Evolutionary conservation across 2,329 filamentous ascomycete genomes (phyloP).

Genomic region (Fusarium pseudoanthophilum): DNA sequence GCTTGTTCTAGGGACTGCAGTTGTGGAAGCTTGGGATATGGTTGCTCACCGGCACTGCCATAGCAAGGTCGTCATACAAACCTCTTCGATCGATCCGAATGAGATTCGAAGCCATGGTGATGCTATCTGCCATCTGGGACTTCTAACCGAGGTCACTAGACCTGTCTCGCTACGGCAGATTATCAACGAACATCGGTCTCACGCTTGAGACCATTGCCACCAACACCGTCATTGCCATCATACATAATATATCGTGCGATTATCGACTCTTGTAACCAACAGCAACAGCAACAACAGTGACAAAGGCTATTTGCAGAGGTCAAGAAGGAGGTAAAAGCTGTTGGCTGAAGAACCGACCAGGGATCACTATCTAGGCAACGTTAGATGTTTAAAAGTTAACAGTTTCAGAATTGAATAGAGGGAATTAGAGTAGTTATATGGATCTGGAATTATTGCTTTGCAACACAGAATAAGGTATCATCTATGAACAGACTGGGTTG

Average conservation of each 20-base stretch:
- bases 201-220: neutral
- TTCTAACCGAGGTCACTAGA: neutral
- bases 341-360: neutral
- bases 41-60: neutral
- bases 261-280: neutral
- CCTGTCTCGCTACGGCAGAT: neutral
- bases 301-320: neutral
- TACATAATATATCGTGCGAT: neutral
- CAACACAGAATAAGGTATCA: neutral
- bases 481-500: neutral
- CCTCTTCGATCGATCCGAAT: neutral
- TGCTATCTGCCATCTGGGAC: neutral
- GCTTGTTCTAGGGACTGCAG: neutral
- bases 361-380: neutral
- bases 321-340: neutral
- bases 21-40: neutral
- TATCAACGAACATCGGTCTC: neutral
- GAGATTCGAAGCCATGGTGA: neutral
- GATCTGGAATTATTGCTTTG: neutral
- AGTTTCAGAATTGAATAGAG: too few relatives aligned
- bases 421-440: too few relatives aligned
- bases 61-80: neutral
- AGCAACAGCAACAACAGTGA: neutral
- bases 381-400: too few relatives aligned
- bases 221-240: neutral